These are phyloP conservation scores for Helianthus tuberosus DNA, from an alignment of 129 eudicot species.

Conservation along the genomic window DNA sequence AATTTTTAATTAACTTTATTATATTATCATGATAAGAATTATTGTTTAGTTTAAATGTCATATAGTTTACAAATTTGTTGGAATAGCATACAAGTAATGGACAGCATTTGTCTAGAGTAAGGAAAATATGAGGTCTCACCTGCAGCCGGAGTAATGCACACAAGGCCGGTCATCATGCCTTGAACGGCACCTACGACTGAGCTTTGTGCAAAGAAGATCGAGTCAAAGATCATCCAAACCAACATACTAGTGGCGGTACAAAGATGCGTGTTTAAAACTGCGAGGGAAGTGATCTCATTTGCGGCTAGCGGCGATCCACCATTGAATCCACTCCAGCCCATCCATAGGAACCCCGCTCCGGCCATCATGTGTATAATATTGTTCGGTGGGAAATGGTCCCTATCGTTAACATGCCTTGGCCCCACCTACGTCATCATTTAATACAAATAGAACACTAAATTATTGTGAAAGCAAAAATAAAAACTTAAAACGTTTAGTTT, in stretches of 20 bases:
- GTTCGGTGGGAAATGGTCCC: conserved; percentile 83
- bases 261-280: conserved; percentile 68
- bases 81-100: no score
- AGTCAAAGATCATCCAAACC: conserved; percentile 73
- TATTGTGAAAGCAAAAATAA: background rate
- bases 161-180: conserved; percentile 93
- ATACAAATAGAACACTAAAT: background rate
- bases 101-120: background rate
- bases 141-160: conserved; percentile 87
- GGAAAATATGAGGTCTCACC: conserved; percentile 29
- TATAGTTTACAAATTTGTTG: no score
- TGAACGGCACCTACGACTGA: conserved; percentile 81
- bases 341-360: conserved; percentile 86
- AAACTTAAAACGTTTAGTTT: no score
- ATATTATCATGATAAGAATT: no score
- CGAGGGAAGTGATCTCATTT: conserved; percentile 61
- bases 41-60: background rate
- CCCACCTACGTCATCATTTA: conserved; percentile 55
- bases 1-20: no score
- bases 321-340: conserved; percentile 85
- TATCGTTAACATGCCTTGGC: conserved; percentile 62
- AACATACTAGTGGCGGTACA: conserved; percentile 82
- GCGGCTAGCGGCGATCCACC: conserved; percentile 79
- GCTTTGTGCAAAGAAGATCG: conserved; percentile 57
- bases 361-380: conserved; percentile 78